These are phyloP conservation scores for Xerocomellus chrysenteron DNA, from an alignment of 768 basidiomycete species.

Conservation along the genomic window DNA sequence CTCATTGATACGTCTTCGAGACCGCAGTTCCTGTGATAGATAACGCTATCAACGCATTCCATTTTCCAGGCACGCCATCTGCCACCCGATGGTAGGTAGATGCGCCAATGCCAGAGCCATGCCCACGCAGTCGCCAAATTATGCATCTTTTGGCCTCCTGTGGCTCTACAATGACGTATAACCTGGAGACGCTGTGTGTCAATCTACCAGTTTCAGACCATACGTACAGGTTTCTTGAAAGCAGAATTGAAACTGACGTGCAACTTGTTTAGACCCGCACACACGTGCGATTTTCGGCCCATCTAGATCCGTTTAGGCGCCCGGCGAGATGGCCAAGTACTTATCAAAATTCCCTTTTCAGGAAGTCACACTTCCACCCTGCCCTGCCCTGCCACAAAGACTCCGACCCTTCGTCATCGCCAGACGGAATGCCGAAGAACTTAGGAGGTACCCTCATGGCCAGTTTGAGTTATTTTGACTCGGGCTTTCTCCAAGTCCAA, in stretches of 20 bases:
- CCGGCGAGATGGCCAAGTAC: too few relatives aligned
- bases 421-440: neutral
- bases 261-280: too few relatives aligned
- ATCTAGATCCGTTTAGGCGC: neutral
- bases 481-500: neutral
- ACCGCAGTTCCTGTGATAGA: neutral
- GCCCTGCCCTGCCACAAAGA: neutral
- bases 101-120: neutral
- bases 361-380: too few relatives aligned
- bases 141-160: neutral
- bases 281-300: too few relatives aligned
- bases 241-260: neutral
- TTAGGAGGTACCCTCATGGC: neutral
- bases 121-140: neutral
- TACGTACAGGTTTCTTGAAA: neutral
- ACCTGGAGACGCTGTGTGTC: neutral
- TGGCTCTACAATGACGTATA: neutral
- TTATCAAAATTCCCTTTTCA: too few relatives aligned
- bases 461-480: neutral
- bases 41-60: neutral
- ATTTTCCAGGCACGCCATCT: neutral
- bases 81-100: neutral
- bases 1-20: neutral
- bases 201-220: too few relatives aligned
- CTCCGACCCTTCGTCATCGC: neutral